Conservation (phyloP, 139 green algal species). For the Chlamydomonas incerta region DNA sequence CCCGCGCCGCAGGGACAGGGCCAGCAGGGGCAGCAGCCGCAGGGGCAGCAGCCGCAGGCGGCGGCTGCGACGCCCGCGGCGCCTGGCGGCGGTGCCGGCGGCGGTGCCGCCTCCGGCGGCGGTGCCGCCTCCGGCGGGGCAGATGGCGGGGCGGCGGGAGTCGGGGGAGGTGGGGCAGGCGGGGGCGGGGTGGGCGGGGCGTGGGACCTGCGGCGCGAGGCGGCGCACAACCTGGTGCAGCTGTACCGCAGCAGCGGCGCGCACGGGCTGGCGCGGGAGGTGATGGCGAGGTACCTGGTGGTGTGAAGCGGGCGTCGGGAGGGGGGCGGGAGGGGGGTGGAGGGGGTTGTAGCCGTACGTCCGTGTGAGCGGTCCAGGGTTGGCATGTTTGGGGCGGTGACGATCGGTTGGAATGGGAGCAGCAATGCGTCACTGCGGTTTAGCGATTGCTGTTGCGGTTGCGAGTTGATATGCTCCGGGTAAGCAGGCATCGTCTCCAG, state of each 20-base stretch:
- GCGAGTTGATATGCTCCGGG: too few species aligned
- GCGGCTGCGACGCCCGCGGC: not conserved
- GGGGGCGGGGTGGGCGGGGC: not conserved
- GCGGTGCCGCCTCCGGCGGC: too few species aligned
- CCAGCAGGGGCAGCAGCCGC: not conserved
- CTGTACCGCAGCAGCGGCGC: constrained; percentile 80
- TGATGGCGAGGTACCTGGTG: constrained; percentile 73
- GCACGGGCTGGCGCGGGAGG: constrained; percentile 67
- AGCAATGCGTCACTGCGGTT: too few species aligned
- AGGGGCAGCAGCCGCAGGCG: not conserved
- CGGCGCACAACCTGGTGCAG: constrained; percentile 84
- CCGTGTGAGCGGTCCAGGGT: too few species aligned
- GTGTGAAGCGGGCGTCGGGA: not conserved
- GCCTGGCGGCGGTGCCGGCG: not conserved
- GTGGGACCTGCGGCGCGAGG: constrained; percentile 70
- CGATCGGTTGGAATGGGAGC: too few species aligned
- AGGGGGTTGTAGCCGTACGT: not conserved
- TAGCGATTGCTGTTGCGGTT: too few species aligned
- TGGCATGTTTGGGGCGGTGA: too few species aligned
- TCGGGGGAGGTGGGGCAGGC: not conserved
- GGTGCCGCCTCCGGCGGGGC: not conserved
- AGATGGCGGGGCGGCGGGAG: too few species aligned
- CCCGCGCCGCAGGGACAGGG: not conserved
- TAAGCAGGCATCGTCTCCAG: too few species aligned
- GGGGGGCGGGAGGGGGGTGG: not conserved